Evolutionary conservation across 371 early-diverging fungal species (phyloP), one percentile per base, ranked within the genome.

Genomic region (Mucor piriformis): DNA sequence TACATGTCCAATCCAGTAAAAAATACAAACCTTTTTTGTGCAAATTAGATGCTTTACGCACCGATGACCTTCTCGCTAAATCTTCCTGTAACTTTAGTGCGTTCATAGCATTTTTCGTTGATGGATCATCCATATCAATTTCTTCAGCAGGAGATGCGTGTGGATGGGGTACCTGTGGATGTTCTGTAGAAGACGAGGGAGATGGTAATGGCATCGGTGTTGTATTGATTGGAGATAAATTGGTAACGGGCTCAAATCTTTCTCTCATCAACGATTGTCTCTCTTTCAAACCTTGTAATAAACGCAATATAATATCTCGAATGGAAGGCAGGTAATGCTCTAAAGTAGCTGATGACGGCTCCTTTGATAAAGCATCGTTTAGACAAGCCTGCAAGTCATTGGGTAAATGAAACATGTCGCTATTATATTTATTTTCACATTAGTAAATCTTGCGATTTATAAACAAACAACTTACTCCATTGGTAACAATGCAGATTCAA

Each of bases 311-410:
- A 25, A 74, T 70, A 34, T 83, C 82, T 32, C 81, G 78, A 43
- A 87, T 85, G 3, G 66, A 57, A 16, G 87, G 84, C 20, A 87
- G 40, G 47, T 84, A 76, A 13, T 72, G 66, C 38, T 87, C 87
- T 21, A 87, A 55, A 7, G 74, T 71, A 3, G 60, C 16, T 7
- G 72, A 71, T 2, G 83, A 80, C 8, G 85, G 82, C 15, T 77
- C 74, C 44, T 82, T 74, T 11, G 64, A 67, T 15, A 83, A 57
- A 12, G 77, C 73, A 4, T 63, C 73, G 21, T 79, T 75, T 8
- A 86, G 61, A 40, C 82, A 82, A 37, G 44, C 51, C 20, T 74
- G 59, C 18, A 86, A 52, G 24, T 82, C 79, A 42, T 78, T 71
- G 2, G 86, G 86, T 23, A 86, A 68, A 56, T 72, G 70, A 2